Conservation (phyloP, 352 stramenopile genomes). For the Peronospora tabacina region DNA sequence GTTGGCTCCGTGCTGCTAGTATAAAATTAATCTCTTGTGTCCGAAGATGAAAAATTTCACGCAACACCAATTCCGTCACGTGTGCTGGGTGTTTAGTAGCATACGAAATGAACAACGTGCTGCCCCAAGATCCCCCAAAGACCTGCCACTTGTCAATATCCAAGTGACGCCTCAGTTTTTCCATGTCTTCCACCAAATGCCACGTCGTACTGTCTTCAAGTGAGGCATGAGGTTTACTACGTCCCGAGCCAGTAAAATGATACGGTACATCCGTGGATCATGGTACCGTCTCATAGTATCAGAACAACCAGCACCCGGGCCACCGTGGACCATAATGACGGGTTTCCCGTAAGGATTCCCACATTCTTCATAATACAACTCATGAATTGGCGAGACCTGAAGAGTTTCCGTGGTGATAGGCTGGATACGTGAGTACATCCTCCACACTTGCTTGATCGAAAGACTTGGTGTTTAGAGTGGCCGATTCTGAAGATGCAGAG, state of each 20-base stretch:
- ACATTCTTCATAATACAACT: constrained; percentile 89
- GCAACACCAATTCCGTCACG: constrained; percentile 86
- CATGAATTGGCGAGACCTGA: constrained; percentile 75
- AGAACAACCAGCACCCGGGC: constrained; percentile 86
- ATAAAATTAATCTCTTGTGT: constrained; percentile 89
- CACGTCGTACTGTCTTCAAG: constrained; percentile 89
- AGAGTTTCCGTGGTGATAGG: constrained; percentile 78
- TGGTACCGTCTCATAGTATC: constrained; percentile 88
- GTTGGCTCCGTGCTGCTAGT: constrained; percentile 86
- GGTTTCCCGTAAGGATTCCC: constrained; percentile 82
- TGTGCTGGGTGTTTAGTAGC: constrained; percentile 77
- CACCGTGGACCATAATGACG: constrained; percentile 92
- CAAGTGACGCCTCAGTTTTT: constrained; percentile 82
- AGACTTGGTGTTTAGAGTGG: constrained; percentile 9
- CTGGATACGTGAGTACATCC: constrained; percentile 71
- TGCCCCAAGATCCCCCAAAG: constrained; percentile 92
- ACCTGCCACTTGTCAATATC: constrained; percentile 89
- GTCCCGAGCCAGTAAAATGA: constrained; percentile 88
- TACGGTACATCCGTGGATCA: constrained; percentile 86
- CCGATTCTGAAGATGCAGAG: constrained; percentile 18
- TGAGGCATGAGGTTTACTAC: constrained; percentile 78
- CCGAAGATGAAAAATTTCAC: constrained; percentile 90
- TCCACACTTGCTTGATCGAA: constrained; percentile 43
- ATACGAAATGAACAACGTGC: constrained; percentile 90
- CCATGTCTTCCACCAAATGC: constrained; percentile 91